Conservation (phyloP, 768 basidiomycete genomes). For the Mycena olivaceomarginata region DNA sequence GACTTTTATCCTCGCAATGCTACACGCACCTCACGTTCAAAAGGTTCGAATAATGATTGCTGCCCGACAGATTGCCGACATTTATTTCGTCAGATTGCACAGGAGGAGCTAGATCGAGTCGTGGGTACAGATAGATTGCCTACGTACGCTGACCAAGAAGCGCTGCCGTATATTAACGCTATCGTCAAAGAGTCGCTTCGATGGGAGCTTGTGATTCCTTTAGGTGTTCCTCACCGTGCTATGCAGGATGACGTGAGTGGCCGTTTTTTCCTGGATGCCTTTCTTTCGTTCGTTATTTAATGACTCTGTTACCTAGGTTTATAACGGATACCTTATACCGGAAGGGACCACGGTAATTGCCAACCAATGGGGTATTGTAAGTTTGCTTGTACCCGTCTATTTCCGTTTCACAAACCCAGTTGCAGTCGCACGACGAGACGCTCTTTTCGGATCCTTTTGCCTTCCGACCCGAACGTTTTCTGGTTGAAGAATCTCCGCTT, state of each 20-base stretch:
- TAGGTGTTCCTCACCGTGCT: constrained; percentile 36
- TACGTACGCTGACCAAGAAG: constrained; percentile 20
- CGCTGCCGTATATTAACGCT: constrained; percentile 28
- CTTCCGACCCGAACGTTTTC: constrained; percentile 55
- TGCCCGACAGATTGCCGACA: neutral
- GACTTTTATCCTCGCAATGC: constrained; percentile 45
- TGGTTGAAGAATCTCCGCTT: constrained; percentile 14
- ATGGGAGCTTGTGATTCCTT: constrained; percentile 32
- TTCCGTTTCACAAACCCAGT: constrained; percentile 22
- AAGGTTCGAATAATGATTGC: neutral
- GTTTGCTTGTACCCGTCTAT: neutral
- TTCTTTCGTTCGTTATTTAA: neutral
- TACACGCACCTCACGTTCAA: constrained; percentile 44
- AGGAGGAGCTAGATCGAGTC: constrained; percentile 37
- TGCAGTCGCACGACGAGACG: constrained; percentile 49
- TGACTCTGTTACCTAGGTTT: constrained; percentile 9
- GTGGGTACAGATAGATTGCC: constrained; percentile 31
- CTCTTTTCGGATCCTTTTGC: constrained; percentile 50
- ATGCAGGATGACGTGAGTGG: constrained; percentile 38
- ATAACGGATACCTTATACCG: constrained; percentile 45
- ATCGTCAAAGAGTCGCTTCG: constrained; percentile 35
- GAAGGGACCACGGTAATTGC: constrained; percentile 44
- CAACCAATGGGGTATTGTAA: constrained; percentile 41
- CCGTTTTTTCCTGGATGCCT: neutral
- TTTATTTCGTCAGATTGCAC: constrained; percentile 12